A percentile compares a stretch with the other conserved stretches of the same genome.
phyloP scores from a whole-genome alignment of 768 basidiomycete species.

The Macrolepiota albuminosa region DNA sequence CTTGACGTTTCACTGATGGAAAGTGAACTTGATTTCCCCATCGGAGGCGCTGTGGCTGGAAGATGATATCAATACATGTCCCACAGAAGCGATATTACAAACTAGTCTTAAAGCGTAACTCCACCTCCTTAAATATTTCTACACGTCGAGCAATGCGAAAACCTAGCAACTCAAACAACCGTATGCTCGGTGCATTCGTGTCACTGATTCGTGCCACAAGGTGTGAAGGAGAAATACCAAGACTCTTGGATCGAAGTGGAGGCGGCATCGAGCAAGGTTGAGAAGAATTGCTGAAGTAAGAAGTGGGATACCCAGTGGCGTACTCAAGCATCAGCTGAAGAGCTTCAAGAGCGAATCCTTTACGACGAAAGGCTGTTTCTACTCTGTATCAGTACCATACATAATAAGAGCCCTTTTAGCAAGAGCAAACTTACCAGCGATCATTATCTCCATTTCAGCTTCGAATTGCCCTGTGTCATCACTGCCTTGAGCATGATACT shows the following conservation, averaged over 20 bases:
- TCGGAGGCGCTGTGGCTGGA: neutral
- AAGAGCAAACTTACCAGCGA: conserved; percentile 54
- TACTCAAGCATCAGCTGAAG: conserved; percentile 67
- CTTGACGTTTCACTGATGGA: neutral
- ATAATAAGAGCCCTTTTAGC: neutral
- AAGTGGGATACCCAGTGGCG: conserved; percentile 42
- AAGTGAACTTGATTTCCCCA: neutral
- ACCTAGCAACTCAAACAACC: conserved; percentile 71
- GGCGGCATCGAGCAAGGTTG: neutral
- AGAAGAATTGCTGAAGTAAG: conserved; percentile 16
- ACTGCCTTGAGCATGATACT: conserved; percentile 20
- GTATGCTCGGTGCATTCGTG: conserved; percentile 63
- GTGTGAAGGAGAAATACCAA: conserved; percentile 37
- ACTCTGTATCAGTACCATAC: neutral
- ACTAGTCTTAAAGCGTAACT: conserved; percentile 52
- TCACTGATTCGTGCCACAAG: conserved; percentile 72
- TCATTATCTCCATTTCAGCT: conserved; percentile 90
- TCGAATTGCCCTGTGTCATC: conserved; percentile 45
- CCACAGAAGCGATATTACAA: neutral
- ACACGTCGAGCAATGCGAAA: conserved; percentile 65
- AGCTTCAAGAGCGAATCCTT: conserved; percentile 60
- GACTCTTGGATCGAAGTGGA: conserved; percentile 21
- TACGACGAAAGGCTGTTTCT: conserved; percentile 67
- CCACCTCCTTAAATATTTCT: conserved; percentile 78
- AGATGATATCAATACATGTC: too few relatives aligned